Conservation (phyloP, 768 basidiomycete species). For the Dendrothele bispora region DNA sequence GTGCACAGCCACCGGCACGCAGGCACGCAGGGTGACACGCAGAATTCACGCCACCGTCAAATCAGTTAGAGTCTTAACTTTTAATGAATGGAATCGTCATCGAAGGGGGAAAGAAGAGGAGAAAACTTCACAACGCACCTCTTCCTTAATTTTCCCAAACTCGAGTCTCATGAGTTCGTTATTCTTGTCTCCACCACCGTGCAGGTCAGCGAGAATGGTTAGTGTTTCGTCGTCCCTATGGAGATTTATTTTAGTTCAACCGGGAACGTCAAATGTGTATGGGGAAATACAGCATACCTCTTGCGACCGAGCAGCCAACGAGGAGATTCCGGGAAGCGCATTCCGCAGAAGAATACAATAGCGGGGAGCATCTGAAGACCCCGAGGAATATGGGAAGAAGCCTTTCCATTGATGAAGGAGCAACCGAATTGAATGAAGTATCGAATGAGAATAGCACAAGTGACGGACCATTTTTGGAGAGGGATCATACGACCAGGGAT, state of each 20-base stretch:
- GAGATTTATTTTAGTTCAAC: background rate
- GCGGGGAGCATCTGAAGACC: slow-evolving; percentile 79
- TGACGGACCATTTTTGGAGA: slow-evolving; percentile 70
- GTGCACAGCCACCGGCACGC: no score
- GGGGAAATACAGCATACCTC: slow-evolving; percentile 30
- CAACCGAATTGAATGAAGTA: slow-evolving; percentile 77
- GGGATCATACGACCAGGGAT: slow-evolving; percentile 77
- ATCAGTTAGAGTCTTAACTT: no score
- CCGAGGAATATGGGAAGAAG: slow-evolving; percentile 81
- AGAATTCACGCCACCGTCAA: no score
- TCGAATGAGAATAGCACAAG: slow-evolving; percentile 75
- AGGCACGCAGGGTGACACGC: no score
- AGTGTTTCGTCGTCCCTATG: slow-evolving; percentile 59
- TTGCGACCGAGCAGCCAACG: slow-evolving; percentile 68
- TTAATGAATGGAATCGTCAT: no score
- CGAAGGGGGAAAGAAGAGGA: background rate
- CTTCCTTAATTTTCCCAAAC: slow-evolving; percentile 66
- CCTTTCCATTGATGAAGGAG: slow-evolving; percentile 66
- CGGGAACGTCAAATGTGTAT: no score
- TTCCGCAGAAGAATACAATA: slow-evolving; percentile 63
- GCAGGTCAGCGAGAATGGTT: slow-evolving; percentile 74
- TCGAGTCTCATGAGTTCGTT: slow-evolving; percentile 69
- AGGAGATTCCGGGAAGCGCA: slow-evolving; percentile 73
- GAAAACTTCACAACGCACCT: no score
- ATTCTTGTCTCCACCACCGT: slow-evolving; percentile 58